These are phyloP conservation scores for Aspergillus sp. DNA, from an alignment of 2,329 filamentous ascomycete species.

Conservation along the genomic window DNA sequence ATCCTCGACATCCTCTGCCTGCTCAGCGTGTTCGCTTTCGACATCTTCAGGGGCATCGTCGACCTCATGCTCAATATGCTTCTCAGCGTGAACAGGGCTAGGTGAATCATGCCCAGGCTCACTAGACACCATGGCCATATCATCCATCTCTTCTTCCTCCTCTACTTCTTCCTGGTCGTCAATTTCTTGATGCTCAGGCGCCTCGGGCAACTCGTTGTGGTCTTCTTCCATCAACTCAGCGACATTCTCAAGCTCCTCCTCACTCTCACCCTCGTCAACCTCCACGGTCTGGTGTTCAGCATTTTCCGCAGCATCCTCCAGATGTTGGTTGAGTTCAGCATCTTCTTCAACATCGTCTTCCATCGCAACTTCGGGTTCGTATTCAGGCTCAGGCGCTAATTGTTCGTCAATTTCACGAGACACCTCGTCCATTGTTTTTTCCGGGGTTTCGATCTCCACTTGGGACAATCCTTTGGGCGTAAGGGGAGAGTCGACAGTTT, in stretches of 20 bases:
- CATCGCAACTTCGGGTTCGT: not conserved
- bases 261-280: not conserved
- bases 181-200: not conserved
- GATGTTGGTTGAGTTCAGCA: not conserved
- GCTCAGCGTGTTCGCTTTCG: not conserved
- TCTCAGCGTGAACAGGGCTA: no score
- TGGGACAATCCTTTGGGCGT: not conserved
- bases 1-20: no score
- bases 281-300: slow-evolving; percentile 1
- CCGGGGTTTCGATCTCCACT: no score
- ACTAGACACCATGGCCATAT: not conserved
- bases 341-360: not conserved
- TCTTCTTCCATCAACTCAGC: not conserved
- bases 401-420: not conserved
- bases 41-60: not conserved
- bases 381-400: not conserved
- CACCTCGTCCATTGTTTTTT: not conserved
- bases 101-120: not conserved
- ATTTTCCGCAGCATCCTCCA: not conserved
- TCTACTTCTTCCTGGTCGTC: not conserved
- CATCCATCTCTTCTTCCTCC: not conserved
- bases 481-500: not conserved
- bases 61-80: not conserved
- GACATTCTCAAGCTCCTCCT: not conserved
- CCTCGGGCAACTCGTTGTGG: not conserved